Evolutionary conservation across 805 yeast genomes (phyloP), one percentile per base, ranked within the genome.

Genomic region (Cyberlindnera subsufficiens): DNA sequence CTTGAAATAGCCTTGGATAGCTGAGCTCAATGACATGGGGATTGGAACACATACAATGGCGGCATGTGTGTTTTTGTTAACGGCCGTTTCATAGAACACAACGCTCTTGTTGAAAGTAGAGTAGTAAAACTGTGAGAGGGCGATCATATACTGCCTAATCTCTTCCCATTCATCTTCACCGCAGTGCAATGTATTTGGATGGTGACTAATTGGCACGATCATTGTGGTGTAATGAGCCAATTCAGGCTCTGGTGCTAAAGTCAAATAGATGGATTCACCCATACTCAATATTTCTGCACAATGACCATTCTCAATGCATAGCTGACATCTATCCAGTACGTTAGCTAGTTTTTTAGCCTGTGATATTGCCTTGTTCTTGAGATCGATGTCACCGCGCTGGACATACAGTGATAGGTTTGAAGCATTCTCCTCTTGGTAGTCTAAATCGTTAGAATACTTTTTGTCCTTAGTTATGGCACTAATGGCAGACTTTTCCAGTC

Each of bases 31-130:
- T 3, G 60, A 48, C 29, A 52, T 38, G 3, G 76, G 70, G 1
- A 74, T 44, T 0, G 80, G 78, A 3, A 74, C 59, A 1, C 73
- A 74, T 34, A 58, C 55, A 10, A 74, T 69, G 3, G 61, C 52
- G 15, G 73, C 69, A 49, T 74, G 80, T 5, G 53, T 48, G 11
- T 51, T 42, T 7, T 50, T 47, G 13, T 53, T 42, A 3, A 64
- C 56, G 1, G 75, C 68, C 27, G 60, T 64, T 51, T 74, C 80
- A 51, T 72, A 74, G 45, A 74, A 75, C 8, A 74, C 40, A 3
- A 70, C 71, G 6, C 66, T 64, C 42, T 54, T 63, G 36, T 51
- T 60, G 47, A 48, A 32, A 29, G 43, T 60, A 4, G 55, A 35
- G 37, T 60, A 63, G 56, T 74, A 74, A 59, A 70, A 68, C 35